A percentile compares a stretch with the other conserved stretches of the same genome.
These are phyloP conservation scores for Pyronema omphalodes DNA, from an alignment of 495 filamentous ascomycete species.

Conservation along the genomic window DNA sequence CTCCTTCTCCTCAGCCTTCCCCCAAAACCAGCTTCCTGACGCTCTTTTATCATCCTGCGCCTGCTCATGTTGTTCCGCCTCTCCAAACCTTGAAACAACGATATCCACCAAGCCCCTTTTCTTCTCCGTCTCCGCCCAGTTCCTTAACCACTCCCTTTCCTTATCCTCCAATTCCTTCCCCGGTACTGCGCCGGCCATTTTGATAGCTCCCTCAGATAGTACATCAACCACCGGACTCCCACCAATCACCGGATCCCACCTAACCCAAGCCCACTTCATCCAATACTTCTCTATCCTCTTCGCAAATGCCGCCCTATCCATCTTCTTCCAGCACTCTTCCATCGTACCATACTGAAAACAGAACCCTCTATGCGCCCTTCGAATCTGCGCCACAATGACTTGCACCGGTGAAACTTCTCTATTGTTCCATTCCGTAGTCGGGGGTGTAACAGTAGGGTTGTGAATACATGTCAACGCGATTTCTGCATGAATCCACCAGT, in stretches of 20 bases:
- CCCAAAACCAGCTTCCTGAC: constrained; percentile 17
- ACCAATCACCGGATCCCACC: constrained; percentile 77
- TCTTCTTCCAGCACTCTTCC: constrained; percentile 30
- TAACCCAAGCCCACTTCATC: constrained; percentile 50
- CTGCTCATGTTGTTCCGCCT: constrained; percentile 21
- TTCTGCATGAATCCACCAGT: constrained; percentile 62
- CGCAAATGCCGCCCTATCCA: constrained; percentile 43
- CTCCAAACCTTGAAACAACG: constrained; percentile 69
- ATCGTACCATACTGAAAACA: constrained; percentile 60
- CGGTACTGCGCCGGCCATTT: constrained; percentile 79
- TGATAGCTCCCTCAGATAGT: constrained; percentile 49
- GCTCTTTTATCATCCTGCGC: background rate
- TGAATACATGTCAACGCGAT: constrained; percentile 23
- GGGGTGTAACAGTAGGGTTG: constrained; percentile 17
- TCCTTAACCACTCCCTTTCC: constrained; percentile 77
- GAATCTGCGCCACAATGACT: constrained; percentile 60
- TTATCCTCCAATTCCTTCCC: constrained; percentile 89
- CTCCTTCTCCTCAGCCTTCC: constrained; percentile 1
- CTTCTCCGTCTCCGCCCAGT: constrained; percentile 44
- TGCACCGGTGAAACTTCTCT: constrained; percentile 71
- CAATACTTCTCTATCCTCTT: constrained; percentile 58
- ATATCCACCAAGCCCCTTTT: constrained; percentile 58
- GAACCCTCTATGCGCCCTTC: constrained; percentile 67
- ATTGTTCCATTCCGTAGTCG: constrained; percentile 55
- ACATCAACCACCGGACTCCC: constrained; percentile 70